Evolutionary conservation across 2,329 filamentous ascomycete species (phyloP).

Genomic region (Alternaria brassicae): DNA sequence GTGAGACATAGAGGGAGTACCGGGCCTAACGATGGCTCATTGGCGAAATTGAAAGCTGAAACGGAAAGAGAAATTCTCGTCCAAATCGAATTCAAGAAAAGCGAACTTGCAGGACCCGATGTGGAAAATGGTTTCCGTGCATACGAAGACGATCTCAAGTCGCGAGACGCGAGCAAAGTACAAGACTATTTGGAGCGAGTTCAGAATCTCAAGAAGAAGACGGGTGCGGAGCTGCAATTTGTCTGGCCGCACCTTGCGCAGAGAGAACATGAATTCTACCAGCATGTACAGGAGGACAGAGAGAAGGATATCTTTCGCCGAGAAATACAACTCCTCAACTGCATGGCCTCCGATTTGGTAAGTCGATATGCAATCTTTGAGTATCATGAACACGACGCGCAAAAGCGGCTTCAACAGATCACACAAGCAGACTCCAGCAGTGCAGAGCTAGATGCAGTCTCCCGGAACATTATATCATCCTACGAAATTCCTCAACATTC

Average conservation of each 20-base stretch:
- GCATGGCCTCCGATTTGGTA: constrained; percentile 10
- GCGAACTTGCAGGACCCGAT: constrained; percentile 27
- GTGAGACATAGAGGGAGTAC: not conserved
- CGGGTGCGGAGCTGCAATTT: constrained; percentile 19
- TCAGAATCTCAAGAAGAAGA: constrained; percentile 13
- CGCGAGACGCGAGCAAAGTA: constrained; percentile 17
- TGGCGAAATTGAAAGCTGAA: not conserved
- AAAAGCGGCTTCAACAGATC: constrained; percentile 25
- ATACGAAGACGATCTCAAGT: constrained; percentile 17
- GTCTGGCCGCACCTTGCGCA: constrained; percentile 22
- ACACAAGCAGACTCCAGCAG: not conserved
- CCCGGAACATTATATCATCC: not conserved
- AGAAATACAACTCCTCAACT: constrained; percentile 29
- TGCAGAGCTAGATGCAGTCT: not conserved
- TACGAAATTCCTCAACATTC: not conserved
- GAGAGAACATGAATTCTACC: constrained; percentile 29
- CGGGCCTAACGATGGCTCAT: not conserved
- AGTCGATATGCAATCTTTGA: constrained; percentile 18
- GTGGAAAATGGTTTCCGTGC: constrained; percentile 21
- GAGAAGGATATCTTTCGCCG: constrained; percentile 24
- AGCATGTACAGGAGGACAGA: constrained; percentile 12
- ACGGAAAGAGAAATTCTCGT: constrained; percentile 17
- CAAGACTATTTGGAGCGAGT: constrained; percentile 25
- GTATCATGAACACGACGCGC: constrained; percentile 24
- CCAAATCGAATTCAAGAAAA: constrained; percentile 19